Conservation (phyloP, 495 filamentous ascomycete genomes). For the Neurospora tetraspora region DNA sequence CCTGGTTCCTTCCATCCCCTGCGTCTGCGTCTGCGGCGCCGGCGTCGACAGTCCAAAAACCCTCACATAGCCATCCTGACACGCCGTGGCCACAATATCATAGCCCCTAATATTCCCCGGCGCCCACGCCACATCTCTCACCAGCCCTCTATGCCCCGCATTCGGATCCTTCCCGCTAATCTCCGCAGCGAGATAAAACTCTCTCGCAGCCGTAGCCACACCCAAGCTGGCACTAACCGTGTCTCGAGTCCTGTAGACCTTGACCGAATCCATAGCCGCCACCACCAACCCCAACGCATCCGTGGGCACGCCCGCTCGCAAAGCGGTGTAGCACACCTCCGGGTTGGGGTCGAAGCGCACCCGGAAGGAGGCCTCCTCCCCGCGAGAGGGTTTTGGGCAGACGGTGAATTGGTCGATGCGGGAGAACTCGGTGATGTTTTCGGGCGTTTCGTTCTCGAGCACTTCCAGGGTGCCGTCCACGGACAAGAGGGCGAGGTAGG, state of each 20-base stretch:
- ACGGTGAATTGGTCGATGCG: constrained; percentile 58
- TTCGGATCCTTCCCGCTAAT: constrained; percentile 33
- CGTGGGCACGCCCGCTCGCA: constrained; percentile 63
- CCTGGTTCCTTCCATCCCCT: not conserved
- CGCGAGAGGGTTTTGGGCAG: constrained; percentile 42
- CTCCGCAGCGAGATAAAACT: constrained; percentile 72
- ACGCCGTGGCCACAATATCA: constrained; percentile 84
- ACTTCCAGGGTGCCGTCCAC: constrained; percentile 70
- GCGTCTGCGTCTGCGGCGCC: not conserved
- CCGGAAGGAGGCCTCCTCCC: constrained; percentile 77
- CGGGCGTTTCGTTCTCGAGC: constrained; percentile 79
- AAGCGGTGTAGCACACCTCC: constrained; percentile 62
- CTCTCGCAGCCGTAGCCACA: constrained; percentile 39
- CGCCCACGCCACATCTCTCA: constrained; percentile 92
- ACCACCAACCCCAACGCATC: constrained; percentile 71
- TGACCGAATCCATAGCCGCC: constrained; percentile 69
- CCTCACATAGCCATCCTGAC: constrained; percentile 79
- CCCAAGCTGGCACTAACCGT: constrained; percentile 41
- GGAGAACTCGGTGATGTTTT: constrained; percentile 67
- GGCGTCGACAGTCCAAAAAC: constrained; percentile 72
- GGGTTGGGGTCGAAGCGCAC: constrained; percentile 79
- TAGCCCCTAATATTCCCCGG: constrained; percentile 76
- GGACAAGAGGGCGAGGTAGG: constrained; percentile 75
- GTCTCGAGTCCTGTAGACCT: constrained; percentile 66
- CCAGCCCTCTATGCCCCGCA: constrained; percentile 51